phyloP scores from a whole-genome alignment of 2,329 filamentous ascomycete genomes.

The Fusarium circinatum region DNA sequence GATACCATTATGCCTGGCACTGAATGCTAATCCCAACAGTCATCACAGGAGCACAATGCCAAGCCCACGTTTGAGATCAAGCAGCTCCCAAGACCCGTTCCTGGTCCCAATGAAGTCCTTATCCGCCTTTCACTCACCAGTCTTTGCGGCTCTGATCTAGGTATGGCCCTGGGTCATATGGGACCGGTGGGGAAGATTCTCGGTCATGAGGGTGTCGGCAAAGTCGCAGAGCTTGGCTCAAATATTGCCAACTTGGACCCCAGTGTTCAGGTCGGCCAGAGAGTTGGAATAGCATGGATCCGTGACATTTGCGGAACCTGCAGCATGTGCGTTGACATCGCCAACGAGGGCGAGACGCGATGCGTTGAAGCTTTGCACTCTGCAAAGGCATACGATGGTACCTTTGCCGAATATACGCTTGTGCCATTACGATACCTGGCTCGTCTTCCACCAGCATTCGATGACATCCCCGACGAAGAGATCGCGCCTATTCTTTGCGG shows the following conservation, averaged over 20 bases:
- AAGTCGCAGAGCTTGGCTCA: constrained; percentile 50
- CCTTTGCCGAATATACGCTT: constrained; percentile 53
- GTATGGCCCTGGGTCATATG: constrained; percentile 51
- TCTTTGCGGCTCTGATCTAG: constrained; percentile 53
- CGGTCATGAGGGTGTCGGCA: constrained; percentile 59
- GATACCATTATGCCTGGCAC: accelerated
- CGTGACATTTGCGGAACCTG: constrained; percentile 51
- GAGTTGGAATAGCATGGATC: constrained; percentile 53
- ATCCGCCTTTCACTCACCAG: constrained; percentile 50
- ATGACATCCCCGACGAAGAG: constrained; percentile 48
- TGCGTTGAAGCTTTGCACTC: constrained; percentile 49
- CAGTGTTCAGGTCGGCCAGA: constrained; percentile 45
- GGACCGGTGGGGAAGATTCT: constrained; percentile 49
- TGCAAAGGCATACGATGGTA: constrained; percentile 49
- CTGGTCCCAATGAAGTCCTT: constrained; percentile 45
- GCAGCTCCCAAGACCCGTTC: constrained; percentile 5
- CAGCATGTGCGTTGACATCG: constrained; percentile 45
- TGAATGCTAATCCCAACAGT: not conserved
- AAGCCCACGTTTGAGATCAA: constrained; percentile 24
- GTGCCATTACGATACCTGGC: constrained; percentile 50
- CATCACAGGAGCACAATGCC: constrained; percentile 8
- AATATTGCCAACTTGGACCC: constrained; percentile 42
- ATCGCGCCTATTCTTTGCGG: constrained; percentile 56
- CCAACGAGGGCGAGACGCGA: constrained; percentile 49
- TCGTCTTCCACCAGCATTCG: constrained; percentile 29